phyloP scores from a whole-genome alignment of 2,329 filamentous ascomycete genomes.

The Epichloe coenophiala region DNA sequence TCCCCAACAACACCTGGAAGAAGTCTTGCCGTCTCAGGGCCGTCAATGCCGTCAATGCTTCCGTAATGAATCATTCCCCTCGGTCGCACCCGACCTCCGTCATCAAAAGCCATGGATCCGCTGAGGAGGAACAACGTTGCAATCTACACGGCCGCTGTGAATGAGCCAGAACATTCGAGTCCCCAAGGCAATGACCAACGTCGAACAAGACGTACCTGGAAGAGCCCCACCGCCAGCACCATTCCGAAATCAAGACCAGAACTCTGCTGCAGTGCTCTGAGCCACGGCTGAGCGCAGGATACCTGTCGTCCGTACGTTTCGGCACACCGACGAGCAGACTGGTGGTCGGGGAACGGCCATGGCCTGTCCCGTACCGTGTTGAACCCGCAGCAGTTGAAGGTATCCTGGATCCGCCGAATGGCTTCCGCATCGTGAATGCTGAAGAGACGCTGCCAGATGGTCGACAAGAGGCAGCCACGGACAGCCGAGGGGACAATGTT shows the following conservation, averaged over 20 bases:
- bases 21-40: neutral
- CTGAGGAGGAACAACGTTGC: neutral
- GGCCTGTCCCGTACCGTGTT: conserved; percentile 38
- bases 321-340: conserved; percentile 23
- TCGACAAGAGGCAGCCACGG: conserved; percentile 8
- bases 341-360: conserved; percentile 38
- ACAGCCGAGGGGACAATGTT: conserved; percentile 5
- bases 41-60: neutral
- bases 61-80: conserved; percentile 1
- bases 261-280: conserved; percentile 16
- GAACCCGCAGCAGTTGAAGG: conserved; percentile 50
- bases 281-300: conserved; percentile 39
- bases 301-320: conserved; percentile 26
- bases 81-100: neutral
- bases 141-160: neutral
- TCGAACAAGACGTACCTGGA: conserved; percentile 26
- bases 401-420: conserved; percentile 46
- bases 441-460: conserved; percentile 11
- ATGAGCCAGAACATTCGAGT: neutral
- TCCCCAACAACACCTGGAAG: conserved; percentile 2
- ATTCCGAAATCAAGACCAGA: conserved; percentile 32
- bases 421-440: conserved; percentile 28
- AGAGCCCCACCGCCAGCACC: conserved; percentile 31
- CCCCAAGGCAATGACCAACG: neutral
- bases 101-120: neutral